Conservation (phyloP, 2,329 filamentous ascomycete species). For the Pseudofabraea citricarpa region DNA sequence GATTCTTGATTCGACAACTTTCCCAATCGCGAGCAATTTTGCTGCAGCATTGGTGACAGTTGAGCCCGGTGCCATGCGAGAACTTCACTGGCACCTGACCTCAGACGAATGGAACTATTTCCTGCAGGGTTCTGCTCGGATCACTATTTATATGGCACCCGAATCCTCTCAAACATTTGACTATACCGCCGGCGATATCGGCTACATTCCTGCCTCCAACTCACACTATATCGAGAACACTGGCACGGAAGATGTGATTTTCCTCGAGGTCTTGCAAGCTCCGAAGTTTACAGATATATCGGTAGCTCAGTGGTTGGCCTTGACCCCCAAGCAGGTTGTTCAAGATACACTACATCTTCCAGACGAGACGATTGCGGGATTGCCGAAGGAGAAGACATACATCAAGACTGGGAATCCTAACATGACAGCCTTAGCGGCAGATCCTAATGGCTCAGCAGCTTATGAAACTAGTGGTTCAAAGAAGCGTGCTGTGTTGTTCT, state of each 20-base stretch:
- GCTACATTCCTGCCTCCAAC: conserved; percentile 49
- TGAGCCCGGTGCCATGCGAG: conserved; percentile 58
- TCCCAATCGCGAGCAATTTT: conserved; percentile 51
- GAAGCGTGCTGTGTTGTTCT: too few species aligned
- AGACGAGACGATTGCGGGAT: conserved; percentile 30
- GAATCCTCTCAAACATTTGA: conserved; percentile 43
- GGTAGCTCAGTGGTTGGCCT: conserved; percentile 52
- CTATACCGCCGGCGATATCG: conserved; percentile 54
- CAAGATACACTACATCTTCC: conserved; percentile 28
- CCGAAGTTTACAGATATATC: conserved; percentile 38
- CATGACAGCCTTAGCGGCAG: conserved; percentile 15
- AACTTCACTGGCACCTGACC: conserved; percentile 59
- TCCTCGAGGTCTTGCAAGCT: conserved; percentile 55
- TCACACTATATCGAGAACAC: conserved; percentile 60
- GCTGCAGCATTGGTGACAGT: conserved; percentile 52
- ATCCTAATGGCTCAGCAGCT: conserved; percentile 15
- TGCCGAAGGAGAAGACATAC: conserved; percentile 38
- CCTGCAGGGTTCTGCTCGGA: conserved; percentile 47
- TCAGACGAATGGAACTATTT: conserved; percentile 60
- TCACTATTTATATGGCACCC: conserved; percentile 51
- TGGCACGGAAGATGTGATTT: conserved; percentile 50
- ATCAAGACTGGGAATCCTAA: conserved; percentile 35
- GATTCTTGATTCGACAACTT: conserved; percentile 51
- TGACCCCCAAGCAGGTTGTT: conserved; percentile 26
- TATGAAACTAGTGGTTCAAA: too few species aligned